A percentile compares a stretch with the other conserved stretches of the same genome.
phyloP scores from a whole-genome alignment of 805 yeast species.

The Yarrowia sp. region DNA sequence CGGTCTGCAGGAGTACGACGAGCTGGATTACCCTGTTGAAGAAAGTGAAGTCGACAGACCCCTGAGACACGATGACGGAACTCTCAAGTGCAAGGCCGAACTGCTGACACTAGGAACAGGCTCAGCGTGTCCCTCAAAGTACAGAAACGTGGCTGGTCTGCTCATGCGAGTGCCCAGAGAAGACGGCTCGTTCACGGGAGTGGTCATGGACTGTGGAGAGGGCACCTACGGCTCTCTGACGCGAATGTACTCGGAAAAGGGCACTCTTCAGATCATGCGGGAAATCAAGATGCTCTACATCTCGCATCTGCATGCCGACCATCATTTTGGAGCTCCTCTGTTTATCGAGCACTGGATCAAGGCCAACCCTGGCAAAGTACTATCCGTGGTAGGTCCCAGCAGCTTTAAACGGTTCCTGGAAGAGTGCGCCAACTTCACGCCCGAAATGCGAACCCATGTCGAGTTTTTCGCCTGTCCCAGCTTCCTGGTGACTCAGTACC shows the following conservation, averaged over 20 bases:
- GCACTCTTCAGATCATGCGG: constrained; percentile 55
- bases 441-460: constrained; percentile 50
- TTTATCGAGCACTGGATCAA: constrained; percentile 69
- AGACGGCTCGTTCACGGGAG: constrained; percentile 46
- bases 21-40: neutral
- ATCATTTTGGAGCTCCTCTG: constrained; percentile 83
- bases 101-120: constrained; percentile 89
- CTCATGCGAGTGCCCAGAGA: constrained; percentile 69
- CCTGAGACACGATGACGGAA: neutral
- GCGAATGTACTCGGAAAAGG: constrained; percentile 64
- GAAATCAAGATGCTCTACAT: constrained; percentile 73
- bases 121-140: constrained; percentile 83
- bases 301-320: constrained; percentile 97
- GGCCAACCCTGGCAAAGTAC: constrained; percentile 44
- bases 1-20: neutral
- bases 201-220: constrained; percentile 94
- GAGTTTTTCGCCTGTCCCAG: constrained; percentile 67
- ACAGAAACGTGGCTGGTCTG: constrained; percentile 84
- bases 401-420: constrained; percentile 68
- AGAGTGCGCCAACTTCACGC: constrained; percentile 60
- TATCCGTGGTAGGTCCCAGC: constrained; percentile 73
- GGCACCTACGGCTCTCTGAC: constrained; percentile 77
- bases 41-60: constrained; percentile 1
- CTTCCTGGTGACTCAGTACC: constrained; percentile 40
- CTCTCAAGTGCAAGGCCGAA: constrained; percentile 51